Conservation (phyloP, 495 filamentous ascomycete species). For the Aspergillus mulundensis region DNA sequence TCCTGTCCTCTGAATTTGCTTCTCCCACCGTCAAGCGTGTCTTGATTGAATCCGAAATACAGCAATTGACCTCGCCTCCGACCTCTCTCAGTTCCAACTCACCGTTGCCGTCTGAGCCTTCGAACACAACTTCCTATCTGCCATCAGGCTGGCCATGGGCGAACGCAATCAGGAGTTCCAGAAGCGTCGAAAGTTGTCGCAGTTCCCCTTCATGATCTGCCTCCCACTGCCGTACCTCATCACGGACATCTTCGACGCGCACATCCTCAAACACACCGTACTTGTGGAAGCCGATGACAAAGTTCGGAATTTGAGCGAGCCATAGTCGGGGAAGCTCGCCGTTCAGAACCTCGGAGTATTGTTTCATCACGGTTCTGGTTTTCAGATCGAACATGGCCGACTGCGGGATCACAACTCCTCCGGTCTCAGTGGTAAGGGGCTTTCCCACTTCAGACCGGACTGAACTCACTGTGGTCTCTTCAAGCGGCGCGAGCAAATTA, state of each 20-base stretch:
- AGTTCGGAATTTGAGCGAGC: conserved; percentile 57
- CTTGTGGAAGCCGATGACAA: conserved; percentile 57
- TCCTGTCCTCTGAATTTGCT: neutral
- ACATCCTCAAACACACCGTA: conserved; percentile 52
- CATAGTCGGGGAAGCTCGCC: conserved; percentile 56
- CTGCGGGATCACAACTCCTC: conserved; percentile 31
- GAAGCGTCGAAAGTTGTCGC: conserved; percentile 33
- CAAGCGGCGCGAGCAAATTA: conserved; percentile 10
- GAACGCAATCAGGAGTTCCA: conserved; percentile 44
- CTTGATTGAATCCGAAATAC: conserved; percentile 11
- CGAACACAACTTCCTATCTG: conserved; percentile 42
- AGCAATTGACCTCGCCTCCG: conserved; percentile 17
- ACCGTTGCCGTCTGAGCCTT: conserved; percentile 10
- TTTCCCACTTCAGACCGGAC: neutral
- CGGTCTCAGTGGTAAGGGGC: conserved; percentile 2
- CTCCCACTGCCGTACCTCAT: conserved; percentile 53
- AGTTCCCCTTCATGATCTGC: conserved; percentile 34
- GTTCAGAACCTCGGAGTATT: conserved; percentile 30
- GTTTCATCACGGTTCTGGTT: conserved; percentile 47
- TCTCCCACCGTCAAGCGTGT: neutral
- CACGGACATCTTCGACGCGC: conserved; percentile 38
- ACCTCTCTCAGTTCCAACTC: conserved; percentile 44
- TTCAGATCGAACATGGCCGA: conserved; percentile 62
- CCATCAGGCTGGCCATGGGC: conserved; percentile 27
- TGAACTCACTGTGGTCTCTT: neutral